Percentiles rank a stretch among this genome's conserved stretches.
These are phyloP conservation scores for Leishmania arabica DNA, from an alignment of 208 protist species.

Conservation along the genomic window DNA sequence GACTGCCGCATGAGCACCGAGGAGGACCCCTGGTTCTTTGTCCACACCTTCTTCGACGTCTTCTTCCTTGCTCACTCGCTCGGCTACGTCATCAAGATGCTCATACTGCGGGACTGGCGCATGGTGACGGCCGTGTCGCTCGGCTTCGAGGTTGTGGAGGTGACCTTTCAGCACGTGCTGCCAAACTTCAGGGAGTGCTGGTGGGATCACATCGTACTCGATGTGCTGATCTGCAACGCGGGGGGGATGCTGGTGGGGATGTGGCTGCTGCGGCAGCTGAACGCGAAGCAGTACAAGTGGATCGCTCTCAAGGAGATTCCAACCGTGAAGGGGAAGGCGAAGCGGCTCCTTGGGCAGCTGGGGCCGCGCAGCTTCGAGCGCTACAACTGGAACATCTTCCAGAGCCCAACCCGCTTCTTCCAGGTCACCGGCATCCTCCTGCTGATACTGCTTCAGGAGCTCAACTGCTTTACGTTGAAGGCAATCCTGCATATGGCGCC, in stretches of 20 bases:
- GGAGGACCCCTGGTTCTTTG: slow-evolving; percentile 78
- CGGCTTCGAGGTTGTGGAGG: slow-evolving; percentile 96
- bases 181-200: slow-evolving; percentile 98
- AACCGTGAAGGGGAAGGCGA: slow-evolving; percentile 58
- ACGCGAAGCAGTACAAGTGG: slow-evolving; percentile 85
- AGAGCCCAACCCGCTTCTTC: slow-evolving; percentile 69
- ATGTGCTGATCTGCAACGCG: slow-evolving; percentile 96
- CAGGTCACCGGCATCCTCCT: slow-evolving; percentile 66
- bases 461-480: slow-evolving; percentile 98
- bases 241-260: slow-evolving; percentile 94
- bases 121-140: slow-evolving; percentile 87
- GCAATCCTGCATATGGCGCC: slow-evolving; percentile 92
- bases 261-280: slow-evolving; percentile 57
- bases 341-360: slow-evolving; percentile 79
- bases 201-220: slow-evolving; percentile 97
- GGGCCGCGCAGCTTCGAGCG: slow-evolving; percentile 79
- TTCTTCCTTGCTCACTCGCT: slow-evolving; percentile 96
- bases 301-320: slow-evolving; percentile 69
- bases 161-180: slow-evolving; percentile 94
- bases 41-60: slow-evolving; percentile 88
- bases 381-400: slow-evolving; percentile 93
- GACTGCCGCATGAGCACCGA: slow-evolving; percentile 93
- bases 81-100: slow-evolving; percentile 94
- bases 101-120: slow-evolving; percentile 94
- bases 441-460: slow-evolving; percentile 91